Evolutionary conservation across 1,284 basidiomycete genomes (phyloP), one percentile per base, ranked within the genome.

Genomic region (Cronartium quercuum): DNA sequence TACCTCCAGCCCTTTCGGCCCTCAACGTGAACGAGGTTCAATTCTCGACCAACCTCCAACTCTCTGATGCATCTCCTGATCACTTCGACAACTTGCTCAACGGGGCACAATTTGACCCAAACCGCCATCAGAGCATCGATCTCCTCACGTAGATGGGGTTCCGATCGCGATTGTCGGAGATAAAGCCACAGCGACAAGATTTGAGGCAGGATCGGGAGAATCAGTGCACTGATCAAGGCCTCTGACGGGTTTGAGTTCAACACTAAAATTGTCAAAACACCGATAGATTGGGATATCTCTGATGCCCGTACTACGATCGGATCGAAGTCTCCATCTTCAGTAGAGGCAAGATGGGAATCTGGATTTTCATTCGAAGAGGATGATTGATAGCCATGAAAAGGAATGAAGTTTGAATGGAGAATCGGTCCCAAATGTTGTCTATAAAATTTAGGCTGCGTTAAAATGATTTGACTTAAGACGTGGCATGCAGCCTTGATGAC

Each of bases 161-260:
- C 70, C 44, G 63, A 44, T 7, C 55, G 35, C 13, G 63, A 38
- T 15, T 40, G 44, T 10, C 24, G 13, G 4, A 66, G 40, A n/a
- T 57, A 61, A 6, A 66, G 5, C 42, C 44, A 41, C 37, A 74
- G 13, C 18, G 64, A 66, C 29, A 74, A 29, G n/a, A 66, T 21
- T 42, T 66, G 70, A 6, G 70, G 63, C 6, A 66, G 34, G 24
- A 66, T 66, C 7, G 70, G 70, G 15, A 58, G 41, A 24, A 73
- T 21, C 10, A 73, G 47, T n/a, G 58, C 40, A 24, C 51, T 61
- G 62, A 73, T 51, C 44, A 65, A 66, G 21, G 51, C 38, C 9
- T 34, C 60, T 6, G 69, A 73, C 2, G 69, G 69, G n/a, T 73
- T 62, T 24, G 69, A 73, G 21, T 73, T 73, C 35, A 73, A 40